Evolutionary conservation across 1,284 basidiomycete species (phyloP).

Genomic region (Stereum hirsutum): DNA sequence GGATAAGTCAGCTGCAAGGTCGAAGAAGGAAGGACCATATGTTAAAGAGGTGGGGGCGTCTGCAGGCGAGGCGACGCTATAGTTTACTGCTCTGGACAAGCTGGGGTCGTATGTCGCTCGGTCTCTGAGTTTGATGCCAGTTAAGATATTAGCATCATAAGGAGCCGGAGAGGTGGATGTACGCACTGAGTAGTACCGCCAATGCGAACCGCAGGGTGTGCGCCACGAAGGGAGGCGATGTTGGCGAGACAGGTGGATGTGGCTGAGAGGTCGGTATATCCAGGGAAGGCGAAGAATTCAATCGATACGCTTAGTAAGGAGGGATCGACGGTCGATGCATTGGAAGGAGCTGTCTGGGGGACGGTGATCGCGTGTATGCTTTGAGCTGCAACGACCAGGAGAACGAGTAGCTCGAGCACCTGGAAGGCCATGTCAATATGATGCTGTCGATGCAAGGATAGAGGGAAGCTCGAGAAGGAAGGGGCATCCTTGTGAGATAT

Average conservation of each 20-base stretch:
- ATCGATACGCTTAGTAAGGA: slow-evolving; percentile 27
- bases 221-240: slow-evolving; percentile 24
- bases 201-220: slow-evolving; percentile 28
- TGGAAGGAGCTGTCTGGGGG: slow-evolving; percentile 21
- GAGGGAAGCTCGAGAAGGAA: too few relatives aligned
- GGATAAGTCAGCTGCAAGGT: slow-evolving; percentile 23
- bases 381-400: not conserved
- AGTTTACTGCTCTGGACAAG: slow-evolving; percentile 25
- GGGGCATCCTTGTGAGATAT: too few relatives aligned
- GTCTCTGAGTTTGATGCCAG: slow-evolving; percentile 19
- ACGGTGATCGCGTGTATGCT: slow-evolving; percentile 15
- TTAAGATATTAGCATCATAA: too few relatives aligned
- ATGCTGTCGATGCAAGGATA: too few relatives aligned
- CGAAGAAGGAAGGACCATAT: slow-evolving; percentile 31
- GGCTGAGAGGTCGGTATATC: slow-evolving; percentile 24
- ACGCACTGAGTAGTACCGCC: slow-evolving; percentile 35
- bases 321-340: slow-evolving; percentile 22
- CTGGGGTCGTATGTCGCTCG: slow-evolving; percentile 29
- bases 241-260: slow-evolving; percentile 29
- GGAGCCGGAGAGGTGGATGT: not conserved
- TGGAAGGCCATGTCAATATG: not conserved
- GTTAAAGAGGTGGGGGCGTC: slow-evolving; percentile 30
- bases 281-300: slow-evolving; percentile 35
- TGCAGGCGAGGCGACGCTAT: slow-evolving; percentile 27
- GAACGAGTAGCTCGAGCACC: not conserved